Conservation (phyloP, 768 basidiomycete genomes). For the Tricholoma terreum region DNA sequence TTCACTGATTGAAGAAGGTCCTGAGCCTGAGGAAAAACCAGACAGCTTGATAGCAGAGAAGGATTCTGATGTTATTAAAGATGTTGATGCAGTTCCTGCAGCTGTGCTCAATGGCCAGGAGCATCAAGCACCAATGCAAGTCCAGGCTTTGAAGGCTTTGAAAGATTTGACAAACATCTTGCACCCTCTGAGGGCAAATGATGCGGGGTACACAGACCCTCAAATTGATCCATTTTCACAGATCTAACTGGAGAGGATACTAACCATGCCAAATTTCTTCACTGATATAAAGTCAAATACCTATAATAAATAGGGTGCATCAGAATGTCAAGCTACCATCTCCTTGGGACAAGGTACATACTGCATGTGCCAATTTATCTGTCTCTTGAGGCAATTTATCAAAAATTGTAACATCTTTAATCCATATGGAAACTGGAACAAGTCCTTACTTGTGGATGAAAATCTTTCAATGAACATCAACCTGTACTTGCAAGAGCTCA, state of each 20-base stretch:
- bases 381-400: conserved; percentile 14
- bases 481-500: conserved; percentile 19
- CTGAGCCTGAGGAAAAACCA: too few relatives aligned
- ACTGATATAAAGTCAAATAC: not conserved
- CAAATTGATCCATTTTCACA: not conserved
- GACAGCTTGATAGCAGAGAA: too few relatives aligned
- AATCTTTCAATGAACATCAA: conserved; percentile 25
- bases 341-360: not conserved
- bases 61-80: too few relatives aligned
- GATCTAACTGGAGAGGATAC: not conserved
- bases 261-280: conserved; percentile 2
- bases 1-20: too few relatives aligned
- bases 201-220: not conserved
- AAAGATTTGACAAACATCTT: too few relatives aligned
- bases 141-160: too few relatives aligned
- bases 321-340: conserved; percentile 1
- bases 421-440: conserved; percentile 26
- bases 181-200: not conserved
- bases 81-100: too few relatives aligned
- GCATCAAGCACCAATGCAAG: too few relatives aligned
- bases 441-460: conserved; percentile 25
- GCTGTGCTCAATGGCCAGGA: too few relatives aligned
- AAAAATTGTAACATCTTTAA: conserved; percentile 16
- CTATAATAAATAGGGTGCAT: not conserved
- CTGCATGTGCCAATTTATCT: too few relatives aligned